A percentile compares a stretch with the other conserved stretches of the same genome.
Conservation (phyloP, 148 eudicot genomes). For the Bassia scoparia region DNA sequence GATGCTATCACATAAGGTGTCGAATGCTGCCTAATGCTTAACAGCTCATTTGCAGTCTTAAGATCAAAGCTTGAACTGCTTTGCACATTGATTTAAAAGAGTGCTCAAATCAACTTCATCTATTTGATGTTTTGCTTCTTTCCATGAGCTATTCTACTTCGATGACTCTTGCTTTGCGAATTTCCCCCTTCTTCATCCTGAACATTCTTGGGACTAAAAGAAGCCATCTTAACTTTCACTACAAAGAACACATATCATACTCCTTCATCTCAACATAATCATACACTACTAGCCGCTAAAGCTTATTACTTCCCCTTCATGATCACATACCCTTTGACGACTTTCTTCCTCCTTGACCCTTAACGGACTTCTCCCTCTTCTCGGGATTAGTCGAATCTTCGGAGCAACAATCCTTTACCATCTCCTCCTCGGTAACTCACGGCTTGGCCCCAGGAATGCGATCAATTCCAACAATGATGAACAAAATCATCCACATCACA, state of each 20-base stretch:
- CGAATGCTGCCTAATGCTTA: conserved; percentile 32
- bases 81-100: conserved; percentile 43
- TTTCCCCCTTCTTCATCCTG: background rate
- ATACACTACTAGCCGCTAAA: conserved; percentile 39
- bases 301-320: conserved; percentile 37
- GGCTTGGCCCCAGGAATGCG: conserved; percentile 15
- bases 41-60: conserved; percentile 35
- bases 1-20: conserved; percentile 34
- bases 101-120: conserved; percentile 40
- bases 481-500: conserved; percentile 4
- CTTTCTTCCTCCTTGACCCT: conserved; percentile 36
- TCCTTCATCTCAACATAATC: conserved; percentile 38
- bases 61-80: conserved; percentile 41
- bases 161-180: background rate
- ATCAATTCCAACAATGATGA: conserved; percentile 15
- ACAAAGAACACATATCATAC: conserved; percentile 57
- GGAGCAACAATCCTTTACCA: background rate
- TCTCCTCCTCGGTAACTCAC: background rate
- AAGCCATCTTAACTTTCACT: background rate
- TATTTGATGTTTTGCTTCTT: conserved; percentile 24
- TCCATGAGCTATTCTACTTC: conserved; percentile 11
- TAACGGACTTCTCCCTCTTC: conserved; percentile 13
- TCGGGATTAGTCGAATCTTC: background rate
- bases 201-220: background rate
- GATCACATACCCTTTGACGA: conserved; percentile 34